Conservation (phyloP, 169 alveolate species). For the Eimeria falciformis region DNA sequence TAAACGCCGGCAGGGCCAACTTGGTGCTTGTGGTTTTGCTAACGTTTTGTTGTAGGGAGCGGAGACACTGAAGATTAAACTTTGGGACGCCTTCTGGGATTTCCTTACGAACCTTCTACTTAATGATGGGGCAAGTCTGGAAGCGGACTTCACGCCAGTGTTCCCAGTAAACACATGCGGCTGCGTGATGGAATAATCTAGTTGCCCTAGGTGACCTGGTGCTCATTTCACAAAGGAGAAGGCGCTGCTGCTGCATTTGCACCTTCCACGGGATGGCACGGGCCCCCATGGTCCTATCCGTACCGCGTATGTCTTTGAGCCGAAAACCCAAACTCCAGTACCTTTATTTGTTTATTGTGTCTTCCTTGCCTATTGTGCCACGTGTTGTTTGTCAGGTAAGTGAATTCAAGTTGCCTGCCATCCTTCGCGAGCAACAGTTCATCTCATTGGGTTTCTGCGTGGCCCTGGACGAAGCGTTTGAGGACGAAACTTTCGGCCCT, state of each 20-base stretch:
- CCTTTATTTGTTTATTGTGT: no score
- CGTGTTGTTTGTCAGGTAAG: constrained; percentile 60
- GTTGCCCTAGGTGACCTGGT: no score
- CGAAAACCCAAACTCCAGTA: no score
- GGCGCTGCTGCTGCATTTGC: no score
- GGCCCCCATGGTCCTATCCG: no score
- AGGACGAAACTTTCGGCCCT: constrained; percentile 40
- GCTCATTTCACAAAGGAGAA: no score
- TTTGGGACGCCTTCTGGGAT: constrained; percentile 77
- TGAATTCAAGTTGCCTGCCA: constrained; percentile 70
- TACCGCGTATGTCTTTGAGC: no score
- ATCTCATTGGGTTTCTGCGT: constrained; percentile 74
- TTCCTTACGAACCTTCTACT: constrained; percentile 51
- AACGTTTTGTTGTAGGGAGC: constrained; percentile 15
- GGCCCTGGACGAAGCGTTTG: constrained; percentile 75
- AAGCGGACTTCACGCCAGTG: background rate
- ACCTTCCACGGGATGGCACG: no score
- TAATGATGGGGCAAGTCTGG: constrained; percentile 62
- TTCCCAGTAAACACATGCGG: background rate
- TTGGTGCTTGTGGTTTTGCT: background rate
- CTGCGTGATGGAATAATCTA: background rate
- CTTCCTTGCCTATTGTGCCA: no score
- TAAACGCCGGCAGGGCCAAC: background rate
- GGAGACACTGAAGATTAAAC: constrained; percentile 48
- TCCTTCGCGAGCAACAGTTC: constrained; percentile 72